Base-by-base conservation (phyloP, 139 green algal genomes). In the Chlamydomonas incerta region DNA sequence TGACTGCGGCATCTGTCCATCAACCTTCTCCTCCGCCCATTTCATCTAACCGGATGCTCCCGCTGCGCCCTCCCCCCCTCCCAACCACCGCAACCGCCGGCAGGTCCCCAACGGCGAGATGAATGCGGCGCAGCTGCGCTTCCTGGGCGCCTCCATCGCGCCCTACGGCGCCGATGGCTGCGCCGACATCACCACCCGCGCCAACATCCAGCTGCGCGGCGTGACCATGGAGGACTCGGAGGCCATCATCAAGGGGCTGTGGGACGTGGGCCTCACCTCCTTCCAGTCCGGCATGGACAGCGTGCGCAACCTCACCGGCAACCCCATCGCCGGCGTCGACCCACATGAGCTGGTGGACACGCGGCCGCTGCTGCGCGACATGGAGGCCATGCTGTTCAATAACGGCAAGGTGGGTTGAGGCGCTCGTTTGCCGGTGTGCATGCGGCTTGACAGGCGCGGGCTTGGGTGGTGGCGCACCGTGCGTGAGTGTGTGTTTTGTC, bases 211-310 rank as follows among this genome's bases (percentile, higher is more conserved):
- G 94, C 93, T 99, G 70, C 95, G 98, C 11, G 98, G 98, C 41
- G 82, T 99, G 34, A 93, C 88, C 35, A 88, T 98, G 55, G 92
- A 94, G 24, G 77, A 74, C 29, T 46, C 77, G 2, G 77, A 83
- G 28, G 9, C 28, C 63, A n/a, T 83, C 29, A 83, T 83, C 65
- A 28, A 21, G 6, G 77, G 77, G 1, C 41, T 83, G 41, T 83
- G 77, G 77, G 77, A 74, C 46, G 77, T 83, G 77, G 95, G 95
- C 33, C 89, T 99, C 62, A 96, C 91, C 58, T 93, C 87, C 80
- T 92, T 98, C 50, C 95, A 98, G 92, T 95, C 74, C 33, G 98
- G 98, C 75, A 98, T 99, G 97, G 98, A 99, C 94, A 99, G 97
- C 87, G 96, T 99, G 80, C 94, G 97, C 70, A 99, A 99, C 91